Evolutionary conservation across 2,329 filamentous ascomycete species (phyloP), one percentile per base, ranked within the genome.

Genomic region (Ceratocystiopsis minuta): DNA sequence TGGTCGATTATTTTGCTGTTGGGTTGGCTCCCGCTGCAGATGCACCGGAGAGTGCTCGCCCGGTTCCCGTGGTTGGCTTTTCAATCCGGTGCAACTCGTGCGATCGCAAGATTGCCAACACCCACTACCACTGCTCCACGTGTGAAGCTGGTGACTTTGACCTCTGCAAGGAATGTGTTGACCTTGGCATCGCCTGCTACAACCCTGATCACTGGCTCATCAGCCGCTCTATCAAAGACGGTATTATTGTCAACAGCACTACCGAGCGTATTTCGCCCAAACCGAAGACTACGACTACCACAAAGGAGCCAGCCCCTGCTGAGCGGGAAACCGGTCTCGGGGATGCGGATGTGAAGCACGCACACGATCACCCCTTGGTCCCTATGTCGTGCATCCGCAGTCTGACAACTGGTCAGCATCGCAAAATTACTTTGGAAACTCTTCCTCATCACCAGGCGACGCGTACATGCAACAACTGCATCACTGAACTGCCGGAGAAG

Each of bases 61-160:
- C 9, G 24, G 24, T 10, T 28, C 24, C 5, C 24, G 7, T 28
- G 24, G 2, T 28, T 10, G 24, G 24, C 46, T 94, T 87, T 60
- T 81, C 82, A 13, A 86, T 98, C 37, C 93, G 83, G 66, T 98
- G 90, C 72, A 96, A 98, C 64, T 72, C 75, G 57, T 98, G 90
- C 60, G 80, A 85, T 50, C 67, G 66, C 46, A 73, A 77, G 36
- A 85, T 95, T 53, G 72, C 79, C 24, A 77, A 85, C 51, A 72
- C 76, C 40, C 88, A 98, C 61, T 98, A 83, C 60, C 90, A 98
- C 63, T 98, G 92, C 67, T 82, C 82, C 50, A 83, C 81, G 44
- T 98, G 90, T 56, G 85, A 96, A 49, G 75, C 80, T 44, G 90
- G 88, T 35, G 90, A 98, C 58, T 98, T 87, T 54, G 90, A 98